These are phyloP conservation scores for Sparassis latifolia DNA, from an alignment of 1,284 basidiomycete genomes.

Conservation along the genomic window DNA sequence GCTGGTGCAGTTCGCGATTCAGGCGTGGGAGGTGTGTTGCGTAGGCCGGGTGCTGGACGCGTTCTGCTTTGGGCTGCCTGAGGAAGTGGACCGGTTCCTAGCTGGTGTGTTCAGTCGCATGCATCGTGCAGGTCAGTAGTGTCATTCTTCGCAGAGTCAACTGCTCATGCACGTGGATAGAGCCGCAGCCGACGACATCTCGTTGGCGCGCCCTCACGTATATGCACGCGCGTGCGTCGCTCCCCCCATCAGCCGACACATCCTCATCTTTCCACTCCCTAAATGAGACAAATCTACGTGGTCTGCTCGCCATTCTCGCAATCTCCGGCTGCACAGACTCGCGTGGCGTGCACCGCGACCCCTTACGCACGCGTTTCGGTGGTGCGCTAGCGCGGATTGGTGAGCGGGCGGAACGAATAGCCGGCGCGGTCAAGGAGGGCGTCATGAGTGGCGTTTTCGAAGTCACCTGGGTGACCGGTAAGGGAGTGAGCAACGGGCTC, in stretches of 20 bases:
- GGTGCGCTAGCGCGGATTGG: constrained; percentile 21
- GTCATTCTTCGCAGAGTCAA: background rate
- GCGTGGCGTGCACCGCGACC: constrained; percentile 23
- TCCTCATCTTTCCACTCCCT: constrained; percentile 10
- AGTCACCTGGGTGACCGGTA: constrained; percentile 18
- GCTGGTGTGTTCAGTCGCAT: constrained; percentile 29
- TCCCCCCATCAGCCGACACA: constrained; percentile 15
- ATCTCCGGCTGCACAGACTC: constrained; percentile 28
- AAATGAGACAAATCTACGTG: constrained; percentile 24
- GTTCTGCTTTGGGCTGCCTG: constrained; percentile 30
- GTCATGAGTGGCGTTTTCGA: constrained; percentile 31
- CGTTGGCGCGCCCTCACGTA: constrained; percentile 33
- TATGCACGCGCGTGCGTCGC: constrained; percentile 23
- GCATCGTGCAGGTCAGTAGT: constrained; percentile 25
- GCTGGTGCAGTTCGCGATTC: constrained; percentile 33
- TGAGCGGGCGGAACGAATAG: constrained; percentile 26
- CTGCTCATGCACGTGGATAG: constrained; percentile 11
- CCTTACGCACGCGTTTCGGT: constrained; percentile 25
- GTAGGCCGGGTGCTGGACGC: constrained; percentile 28
- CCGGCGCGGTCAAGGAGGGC: constrained; percentile 25
- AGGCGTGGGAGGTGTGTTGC: constrained; percentile 34
- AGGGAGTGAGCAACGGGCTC: constrained; percentile 9
- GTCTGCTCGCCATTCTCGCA: constrained; percentile 28
- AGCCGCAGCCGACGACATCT: constrained; percentile 31
- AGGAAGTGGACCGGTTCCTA: constrained; percentile 28